These are phyloP conservation scores for Theobroma grandiflorum DNA, from an alignment of 441 rosid genomes.

Conservation along the genomic window DNA sequence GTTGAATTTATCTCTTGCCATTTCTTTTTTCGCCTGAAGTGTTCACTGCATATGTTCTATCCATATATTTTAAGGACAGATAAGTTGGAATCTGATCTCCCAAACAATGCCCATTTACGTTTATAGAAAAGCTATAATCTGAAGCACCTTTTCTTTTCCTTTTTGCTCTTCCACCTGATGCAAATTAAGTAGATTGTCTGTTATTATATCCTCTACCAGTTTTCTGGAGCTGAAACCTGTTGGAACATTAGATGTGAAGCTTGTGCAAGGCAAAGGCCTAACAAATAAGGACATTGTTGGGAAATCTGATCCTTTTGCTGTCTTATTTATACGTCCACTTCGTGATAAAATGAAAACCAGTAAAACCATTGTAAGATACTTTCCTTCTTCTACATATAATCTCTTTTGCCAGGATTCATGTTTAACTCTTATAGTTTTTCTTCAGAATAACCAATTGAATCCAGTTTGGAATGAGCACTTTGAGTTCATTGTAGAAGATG, in stretches of 20 bases:
- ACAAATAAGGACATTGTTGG: slow-evolving; percentile 92
- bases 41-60: not conserved
- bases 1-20: not conserved
- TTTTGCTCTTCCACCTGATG: not conserved
- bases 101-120: not conserved
- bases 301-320: slow-evolving; percentile 95
- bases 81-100: not conserved
- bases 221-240: slow-evolving; percentile 91
- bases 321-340: slow-evolving; percentile 78
- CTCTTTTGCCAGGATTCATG: slow-evolving; percentile 1
- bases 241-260: slow-evolving; percentile 92
- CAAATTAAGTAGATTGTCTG: not conserved
- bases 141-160: slow-evolving; percentile 3
- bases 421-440: slow-evolving; percentile 7
- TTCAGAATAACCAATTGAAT: slow-evolving; percentile 81
- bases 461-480: slow-evolving; percentile 98
- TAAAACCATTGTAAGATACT: slow-evolving; percentile 73
- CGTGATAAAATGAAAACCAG: slow-evolving; percentile 76
- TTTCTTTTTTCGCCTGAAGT: not conserved
- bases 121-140: not conserved
- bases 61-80: not conserved
- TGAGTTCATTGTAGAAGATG: slow-evolving; percentile 87
- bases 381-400: slow-evolving; percentile 10
- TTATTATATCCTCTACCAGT: slow-evolving; percentile 46
- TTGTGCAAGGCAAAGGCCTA: slow-evolving; percentile 93